Conservation (phyloP, 2,329 filamentous ascomycete species). For the Apiospora aurea region DNA sequence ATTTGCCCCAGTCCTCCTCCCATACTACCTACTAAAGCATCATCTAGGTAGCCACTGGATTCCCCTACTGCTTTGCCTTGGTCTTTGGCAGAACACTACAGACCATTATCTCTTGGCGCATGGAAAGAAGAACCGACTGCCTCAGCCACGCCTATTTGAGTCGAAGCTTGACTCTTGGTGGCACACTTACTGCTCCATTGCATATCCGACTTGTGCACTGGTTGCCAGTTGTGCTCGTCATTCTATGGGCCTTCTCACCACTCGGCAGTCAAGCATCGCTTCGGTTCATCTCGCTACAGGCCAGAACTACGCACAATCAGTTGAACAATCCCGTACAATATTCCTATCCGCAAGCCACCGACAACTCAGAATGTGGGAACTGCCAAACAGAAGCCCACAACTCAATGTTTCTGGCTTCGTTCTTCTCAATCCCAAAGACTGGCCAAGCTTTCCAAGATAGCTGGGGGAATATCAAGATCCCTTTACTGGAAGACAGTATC, state of each 20-base stretch:
- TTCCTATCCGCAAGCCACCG: background rate
- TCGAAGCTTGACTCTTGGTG: background rate
- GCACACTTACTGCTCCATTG: background rate
- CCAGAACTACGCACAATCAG: fast-evolving
- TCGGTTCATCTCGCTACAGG: background rate
- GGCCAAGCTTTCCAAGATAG: background rate
- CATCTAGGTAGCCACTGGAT: background rate
- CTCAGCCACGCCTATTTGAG: background rate
- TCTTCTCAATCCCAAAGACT: background rate
- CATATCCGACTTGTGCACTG: background rate
- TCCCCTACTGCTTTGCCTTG: background rate
- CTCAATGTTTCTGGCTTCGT: background rate
- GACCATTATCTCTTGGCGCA: background rate
- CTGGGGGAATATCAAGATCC: background rate
- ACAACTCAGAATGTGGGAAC: fast-evolving
- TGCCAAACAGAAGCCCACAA: background rate
- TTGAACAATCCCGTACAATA: background rate
- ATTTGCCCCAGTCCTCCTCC: background rate
- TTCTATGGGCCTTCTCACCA: background rate
- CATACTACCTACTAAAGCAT: background rate
- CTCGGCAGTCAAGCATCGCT: constrained; percentile 1
- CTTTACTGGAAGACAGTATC: background rate
- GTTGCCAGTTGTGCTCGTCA: background rate
- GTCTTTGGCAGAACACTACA: background rate
- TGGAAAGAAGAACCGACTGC: background rate